Base-by-base conservation (phyloP, 2,329 filamentous ascomycete genomes). In the Delphinella strobiligena region DNA sequence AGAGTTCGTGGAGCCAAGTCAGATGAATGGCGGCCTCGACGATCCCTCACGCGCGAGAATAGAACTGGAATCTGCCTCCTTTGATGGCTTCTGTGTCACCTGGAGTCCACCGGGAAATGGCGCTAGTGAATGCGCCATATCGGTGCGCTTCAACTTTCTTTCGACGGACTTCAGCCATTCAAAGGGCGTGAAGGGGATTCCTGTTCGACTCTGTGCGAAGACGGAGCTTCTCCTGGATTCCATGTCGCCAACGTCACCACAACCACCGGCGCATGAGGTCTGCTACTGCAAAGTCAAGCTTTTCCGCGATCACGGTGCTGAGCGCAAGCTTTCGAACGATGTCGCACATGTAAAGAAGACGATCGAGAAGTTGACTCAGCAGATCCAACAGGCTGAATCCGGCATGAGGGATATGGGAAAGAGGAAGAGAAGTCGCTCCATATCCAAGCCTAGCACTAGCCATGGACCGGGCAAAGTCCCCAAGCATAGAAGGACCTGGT, bases 121-220 rank as follows among this genome's bases (percentile, higher is more conserved):
- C 0, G 61, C 67, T 0, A 67, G 81, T 3, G 87, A 95, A 51
- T 91, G 87, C 58, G 83, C 78, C 36, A 77, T 98, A 41, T 82
- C 87, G 7, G 85, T 96, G 10, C 83, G 91, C 34, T 98, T 96
- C 70, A 98, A 98, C 63, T 98, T 98, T 56, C 69, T 98, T 0
- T 98, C 91, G 1, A 98, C 91, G 7, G 91, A 98, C 57, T 98
- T 96, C 58, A 96, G 89, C 59, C 91, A 96, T 56, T 96, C 91
- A 8, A 98, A 98, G 56, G 91, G 91, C 34, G 91, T 98, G 36
- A 98, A 96, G 62, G 91, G 91, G 27, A 95, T 96, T 48, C 89
- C 91, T 0, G 88, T 98, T 4, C 72, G 91, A 40, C 72, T 96
- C 1, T 96, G 89, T 59, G 79, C 88, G 11, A 96, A 96, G 62